Evolutionary conservation across 169 alveolate species (phyloP).

Genomic region (Eimeria praecox): DNA sequence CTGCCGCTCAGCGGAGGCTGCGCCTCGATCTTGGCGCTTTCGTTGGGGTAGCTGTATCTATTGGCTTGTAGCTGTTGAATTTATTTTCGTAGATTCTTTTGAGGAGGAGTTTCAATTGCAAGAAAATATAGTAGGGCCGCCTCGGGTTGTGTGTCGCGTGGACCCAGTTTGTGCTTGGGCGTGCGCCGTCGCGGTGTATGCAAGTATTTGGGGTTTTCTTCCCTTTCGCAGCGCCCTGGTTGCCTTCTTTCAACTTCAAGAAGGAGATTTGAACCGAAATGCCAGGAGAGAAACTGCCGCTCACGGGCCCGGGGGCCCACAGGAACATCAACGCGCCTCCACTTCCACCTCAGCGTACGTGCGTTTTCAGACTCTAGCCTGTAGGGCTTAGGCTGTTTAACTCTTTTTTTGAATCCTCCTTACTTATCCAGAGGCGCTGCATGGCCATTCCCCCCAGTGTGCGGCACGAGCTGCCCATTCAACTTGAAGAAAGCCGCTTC

Average conservation of each 20-base stretch:
- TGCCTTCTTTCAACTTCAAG: background rate
- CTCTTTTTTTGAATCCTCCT: background rate
- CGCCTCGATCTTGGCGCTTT: slow-evolving; percentile 54
- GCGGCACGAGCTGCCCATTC: too few relatives aligned
- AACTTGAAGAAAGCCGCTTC: background rate
- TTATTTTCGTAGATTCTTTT: background rate
- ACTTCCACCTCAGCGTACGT: slow-evolving; percentile 50
- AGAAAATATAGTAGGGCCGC: background rate
- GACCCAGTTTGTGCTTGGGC: background rate
- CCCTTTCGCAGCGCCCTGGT: background rate
- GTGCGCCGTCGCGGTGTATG: slow-evolving; percentile 12
- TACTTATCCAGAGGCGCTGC: background rate
- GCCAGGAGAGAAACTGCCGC: slow-evolving; percentile 6
- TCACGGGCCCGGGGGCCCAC: slow-evolving; percentile 29
- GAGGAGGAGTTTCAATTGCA: background rate
- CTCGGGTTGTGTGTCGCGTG: background rate
- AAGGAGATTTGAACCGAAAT: background rate
- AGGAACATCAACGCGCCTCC: slow-evolving; percentile 36
- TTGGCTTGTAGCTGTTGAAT: background rate
- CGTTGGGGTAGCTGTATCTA: background rate
- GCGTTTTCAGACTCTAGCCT: background rate
- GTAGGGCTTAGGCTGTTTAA: background rate
- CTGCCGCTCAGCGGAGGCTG: slow-evolving; percentile 11
- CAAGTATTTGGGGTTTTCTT: background rate
- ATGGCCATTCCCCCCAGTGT: too few relatives aligned